These are phyloP conservation scores for Thraustochytrium sp. DNA, from an alignment of 352 stramenopile species.

Conservation along the genomic window DNA sequence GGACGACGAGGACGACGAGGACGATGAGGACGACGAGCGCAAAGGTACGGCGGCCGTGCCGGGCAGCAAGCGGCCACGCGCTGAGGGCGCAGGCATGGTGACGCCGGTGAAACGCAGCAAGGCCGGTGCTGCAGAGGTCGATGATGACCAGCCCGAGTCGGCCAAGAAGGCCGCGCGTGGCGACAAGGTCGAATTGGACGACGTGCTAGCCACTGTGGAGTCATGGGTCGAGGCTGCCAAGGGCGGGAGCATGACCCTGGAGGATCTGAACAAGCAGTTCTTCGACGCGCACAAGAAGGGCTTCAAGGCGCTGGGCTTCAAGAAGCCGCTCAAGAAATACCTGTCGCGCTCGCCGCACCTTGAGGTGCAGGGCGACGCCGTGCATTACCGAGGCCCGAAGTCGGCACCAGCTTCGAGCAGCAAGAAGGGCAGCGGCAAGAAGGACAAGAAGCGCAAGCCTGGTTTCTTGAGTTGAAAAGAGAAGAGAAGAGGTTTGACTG, in stretches of 20 bases:
- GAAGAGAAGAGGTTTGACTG: background rate
- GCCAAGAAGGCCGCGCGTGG: background rate
- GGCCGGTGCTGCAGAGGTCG: background rate
- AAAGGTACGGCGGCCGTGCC: too few species aligned
- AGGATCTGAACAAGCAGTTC: background rate
- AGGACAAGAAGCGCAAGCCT: background rate
- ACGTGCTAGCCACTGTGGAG: background rate
- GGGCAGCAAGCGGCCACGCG: too few species aligned
- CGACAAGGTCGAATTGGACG: background rate
- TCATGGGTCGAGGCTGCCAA: background rate
- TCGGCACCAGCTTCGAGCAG: background rate
- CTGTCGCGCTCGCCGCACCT: background rate
- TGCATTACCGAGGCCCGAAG: background rate
- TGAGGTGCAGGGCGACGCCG: background rate
- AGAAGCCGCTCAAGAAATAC: background rate
- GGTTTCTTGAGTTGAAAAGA: background rate
- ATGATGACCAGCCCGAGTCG: background rate
- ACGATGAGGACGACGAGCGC: background rate
- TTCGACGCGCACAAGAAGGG: background rate
- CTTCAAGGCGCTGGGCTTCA: conserved; percentile 4
- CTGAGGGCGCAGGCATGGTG: background rate
- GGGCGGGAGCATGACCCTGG: background rate
- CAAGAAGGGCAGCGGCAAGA: background rate
- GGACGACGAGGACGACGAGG: background rate
- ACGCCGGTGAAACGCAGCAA: background rate